Base-by-base conservation (phyloP, 768 basidiomycete genomes). In the Xerocomus spinulosus region DNA sequence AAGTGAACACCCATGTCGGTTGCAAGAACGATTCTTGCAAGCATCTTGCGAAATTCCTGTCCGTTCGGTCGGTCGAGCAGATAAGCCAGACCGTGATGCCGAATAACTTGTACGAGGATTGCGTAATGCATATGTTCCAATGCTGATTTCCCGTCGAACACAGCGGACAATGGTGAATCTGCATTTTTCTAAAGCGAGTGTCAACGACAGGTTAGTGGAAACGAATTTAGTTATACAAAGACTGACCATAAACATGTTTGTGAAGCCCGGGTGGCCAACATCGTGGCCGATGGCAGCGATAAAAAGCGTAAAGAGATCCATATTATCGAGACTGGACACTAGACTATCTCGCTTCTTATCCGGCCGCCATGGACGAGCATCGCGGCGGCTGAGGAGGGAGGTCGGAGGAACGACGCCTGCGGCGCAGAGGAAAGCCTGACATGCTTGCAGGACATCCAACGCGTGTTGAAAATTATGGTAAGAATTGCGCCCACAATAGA, bases 391-490 rank as follows among this genome's bases (percentile, higher is more conserved):
- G 32, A 83, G 73, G 41, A 85, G 77, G 2, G 77, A 76, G 9
- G 89, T 73, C 2, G 87, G 80, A 3, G 96, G 96, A 0, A 92
- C 88, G 62, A 87, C 77, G 25, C 83, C 85, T 14, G 88, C 86
- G 24, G 81, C 75, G 38, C 77, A 77, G 21, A 99, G 74, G 70
- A 93, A 97, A 18, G 80, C 81, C 59, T 96, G 92, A 4, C 83
- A 81, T 0, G 94, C 93, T 62, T 99, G 96, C 18, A 98, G 77
- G 14, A 98, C 96, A 66, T 99, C 96, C 35, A 96, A 73, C 1
- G 94, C 96, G 68, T 99, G 96, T 52, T 91, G 83, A 63, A 95
- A 98, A 62, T 98, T 99, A 75, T 99, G 96, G 67, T 99, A 99
- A 23, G 87, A 85, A 69, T 97, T 97, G 49, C 85, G 82, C 43